phyloP scores from a whole-genome alignment of 257 asterid species.

The Henckelia pumila region DNA sequence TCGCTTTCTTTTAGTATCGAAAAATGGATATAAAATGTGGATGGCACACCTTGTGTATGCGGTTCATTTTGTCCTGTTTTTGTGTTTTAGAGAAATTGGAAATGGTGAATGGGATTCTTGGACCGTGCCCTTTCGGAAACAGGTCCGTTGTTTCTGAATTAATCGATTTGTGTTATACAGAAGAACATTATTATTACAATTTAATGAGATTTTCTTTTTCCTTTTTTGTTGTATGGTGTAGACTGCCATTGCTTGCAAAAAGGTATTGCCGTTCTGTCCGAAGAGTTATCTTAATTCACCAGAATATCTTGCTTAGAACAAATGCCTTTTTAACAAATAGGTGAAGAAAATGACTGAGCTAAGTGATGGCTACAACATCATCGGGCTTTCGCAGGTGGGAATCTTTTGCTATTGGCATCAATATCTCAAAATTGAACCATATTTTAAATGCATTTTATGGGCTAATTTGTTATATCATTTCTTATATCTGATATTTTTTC shows the following conservation, averaged over 20 bases:
- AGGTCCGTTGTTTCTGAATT: conserved; percentile 39
- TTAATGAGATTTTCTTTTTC: conserved; percentile 14
- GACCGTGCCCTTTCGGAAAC: conserved; percentile 72
- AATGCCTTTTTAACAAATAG: conserved; percentile 38
- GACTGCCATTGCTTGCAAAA: conserved; percentile 75
- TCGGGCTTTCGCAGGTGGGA: conserved; percentile 83
- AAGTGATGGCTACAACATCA: conserved; percentile 63
- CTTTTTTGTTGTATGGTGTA: conserved; percentile 26
- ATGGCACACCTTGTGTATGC: background rate
- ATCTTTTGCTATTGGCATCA: background rate
- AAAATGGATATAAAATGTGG: conserved; percentile 14
- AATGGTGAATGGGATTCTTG: conserved; percentile 86
- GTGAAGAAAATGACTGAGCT: conserved; percentile 77
- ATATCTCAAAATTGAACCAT: background rate
- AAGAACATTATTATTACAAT: background rate
- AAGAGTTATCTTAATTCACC: conserved; percentile 24
- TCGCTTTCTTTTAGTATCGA: background rate
- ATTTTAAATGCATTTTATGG: background rate
- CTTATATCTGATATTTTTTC: background rate
- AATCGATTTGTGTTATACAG: conserved; percentile 10
- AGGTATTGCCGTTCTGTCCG: conserved; percentile 48
- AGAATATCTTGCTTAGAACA: conserved; percentile 30
- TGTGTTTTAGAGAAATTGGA: conserved; percentile 72
- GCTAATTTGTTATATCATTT: background rate
- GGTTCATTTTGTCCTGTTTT: conserved; percentile 6